Evolutionary conservation across 495 filamentous ascomycete genomes (phyloP).

Genomic region (Echria macrotheca): DNA sequence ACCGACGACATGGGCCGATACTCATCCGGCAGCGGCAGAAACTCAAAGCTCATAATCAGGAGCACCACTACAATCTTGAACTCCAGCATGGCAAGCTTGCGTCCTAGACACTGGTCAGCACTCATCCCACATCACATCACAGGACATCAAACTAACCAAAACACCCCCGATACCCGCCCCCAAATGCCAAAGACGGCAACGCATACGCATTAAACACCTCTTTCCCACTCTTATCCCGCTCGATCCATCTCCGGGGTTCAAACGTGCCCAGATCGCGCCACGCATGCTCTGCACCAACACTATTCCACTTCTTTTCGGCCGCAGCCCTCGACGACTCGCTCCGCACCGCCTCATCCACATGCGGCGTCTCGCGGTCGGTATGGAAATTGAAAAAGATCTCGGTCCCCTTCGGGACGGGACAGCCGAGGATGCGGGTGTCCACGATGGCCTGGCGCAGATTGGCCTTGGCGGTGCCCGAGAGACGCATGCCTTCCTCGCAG

Average conservation of each 20-base stretch:
- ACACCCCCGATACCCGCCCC: slow-evolving; percentile 23
- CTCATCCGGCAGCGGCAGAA: slow-evolving; percentile 23
- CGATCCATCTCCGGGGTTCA: slow-evolving; percentile 29
- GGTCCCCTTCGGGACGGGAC: slow-evolving; percentile 30
- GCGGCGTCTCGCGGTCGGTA: background rate
- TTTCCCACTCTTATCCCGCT: slow-evolving; percentile 12
- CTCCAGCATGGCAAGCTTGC: slow-evolving; percentile 21
- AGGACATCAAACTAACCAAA: slow-evolving; percentile 15
- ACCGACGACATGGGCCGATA: slow-evolving; percentile 3
- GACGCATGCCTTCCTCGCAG: slow-evolving; percentile 31
- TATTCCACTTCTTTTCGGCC: slow-evolving; percentile 13
- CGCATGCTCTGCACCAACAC: slow-evolving; percentile 6
- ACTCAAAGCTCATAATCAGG: slow-evolving; percentile 23
- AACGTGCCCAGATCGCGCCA: slow-evolving; percentile 21
- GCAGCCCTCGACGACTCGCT: slow-evolving; percentile 15
- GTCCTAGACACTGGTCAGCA: slow-evolving; percentile 21
- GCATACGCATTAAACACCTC: slow-evolving; percentile 24
- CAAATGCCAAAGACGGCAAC: slow-evolving; percentile 20
- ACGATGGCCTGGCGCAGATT: slow-evolving; percentile 20
- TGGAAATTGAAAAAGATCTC: slow-evolving; percentile 20
- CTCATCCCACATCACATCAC: slow-evolving; percentile 14
- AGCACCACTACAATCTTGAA: slow-evolving; percentile 23
- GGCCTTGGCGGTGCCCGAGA: slow-evolving; percentile 13
- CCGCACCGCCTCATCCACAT: slow-evolving; percentile 14
- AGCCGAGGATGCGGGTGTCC: slow-evolving; percentile 31